Base-by-base conservation (phyloP, 2,329 filamentous ascomycete genomes). In the Alternaria dauci region DNA sequence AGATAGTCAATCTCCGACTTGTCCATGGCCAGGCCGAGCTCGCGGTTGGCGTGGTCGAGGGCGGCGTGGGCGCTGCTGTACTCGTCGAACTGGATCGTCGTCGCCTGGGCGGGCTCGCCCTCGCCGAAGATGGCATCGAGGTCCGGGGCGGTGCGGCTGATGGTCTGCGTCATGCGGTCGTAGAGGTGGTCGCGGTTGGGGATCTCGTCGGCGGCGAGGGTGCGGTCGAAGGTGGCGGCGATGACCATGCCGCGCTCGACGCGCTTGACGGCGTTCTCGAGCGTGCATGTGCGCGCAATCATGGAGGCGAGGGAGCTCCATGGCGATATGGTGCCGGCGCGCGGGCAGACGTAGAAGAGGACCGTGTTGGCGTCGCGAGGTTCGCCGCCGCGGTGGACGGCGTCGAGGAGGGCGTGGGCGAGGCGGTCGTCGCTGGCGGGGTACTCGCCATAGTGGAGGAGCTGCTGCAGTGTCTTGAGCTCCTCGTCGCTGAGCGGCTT, bases 251-350 rank as follows among this genome's bases (percentile, higher is more conserved):
- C 95, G 69, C 93, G 88, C 81, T 99, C 95, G 68, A 98, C 91
- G 59, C 94, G 89, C 75, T 89, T 85, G 48, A 89, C 86, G 30
- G 91, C 85, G 42, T 86, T 82, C 69, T 89, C 87, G 61, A 98
- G 83, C 26, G 92, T 94, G 76, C 94, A 98, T 32, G 97, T 94
- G 68, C 95, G 89, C 55, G 94, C 91, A 77, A 98, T 97, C 76
- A 89, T 94, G 47, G 94, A 97, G 28, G 94, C 94, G 79, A 97
- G 94, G 58, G 94, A 97, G 80, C 93, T 97, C 95, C 95, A 99
- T 76, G 95, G 95, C 41, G 94, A 97, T 69, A 96, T 89, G 2
- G 88, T 94, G 71, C 88, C 88, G 18, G 91, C 91, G 68, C 94
- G 88, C 20, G 94, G 94, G 47, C 87, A 88, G 59, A 97, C 85